Evolutionary conservation across 139 green algal species (phyloP), one percentile per base, ranked within the genome.

Genomic region (Zygnema cylindricum): DNA sequence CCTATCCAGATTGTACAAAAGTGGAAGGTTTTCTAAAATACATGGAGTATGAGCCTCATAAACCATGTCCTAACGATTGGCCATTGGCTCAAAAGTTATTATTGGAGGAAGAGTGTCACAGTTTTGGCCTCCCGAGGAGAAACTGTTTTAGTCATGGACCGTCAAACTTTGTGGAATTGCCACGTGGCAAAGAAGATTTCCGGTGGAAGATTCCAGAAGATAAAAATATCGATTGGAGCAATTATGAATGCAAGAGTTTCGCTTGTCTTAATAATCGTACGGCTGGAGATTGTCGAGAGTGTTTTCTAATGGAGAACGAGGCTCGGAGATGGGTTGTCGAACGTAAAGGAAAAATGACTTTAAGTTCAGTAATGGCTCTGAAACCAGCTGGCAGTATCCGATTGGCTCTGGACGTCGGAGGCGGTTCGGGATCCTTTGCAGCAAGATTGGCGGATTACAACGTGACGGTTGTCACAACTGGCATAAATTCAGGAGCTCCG

Each of bases 401-500:
- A 41, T 25, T 79, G 7, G 71, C 36, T 16, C 11, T 79, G 11
- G 71, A 79, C 11, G 71, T 79, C 42, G 71, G 71, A 41, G 71
- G 71, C 7, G 71, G 71, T 42, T 79, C 71, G 11, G 71, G 71
- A 43, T 79, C 71, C 11, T 79, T 79, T 43, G 71, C 71, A 41
- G 71, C 71, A 16, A 41, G 71, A 41, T 42, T 43, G 36, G 71
- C 11, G 71, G 71, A 41, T 7, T 11, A 55, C 71, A 79, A 79
- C 11, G 11, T 79, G 7, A 79, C 71, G 3, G 71, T 79, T 7
- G 7, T 79, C 7, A 79, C 71, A 43, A 79, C 71, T 7, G 71
- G 71, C 3, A 79, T 79, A 3, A 79, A 79, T 16, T 79, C 71
- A 43, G 71, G 71, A 43, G 71, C 71, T 42, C 77, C 77, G 11